A percentile compares a stretch with the other conserved stretches of the same genome.
phyloP scores from a whole-genome alignment of 495 filamentous ascomycete genomes.

The Talaromyces thailandensis region DNA sequence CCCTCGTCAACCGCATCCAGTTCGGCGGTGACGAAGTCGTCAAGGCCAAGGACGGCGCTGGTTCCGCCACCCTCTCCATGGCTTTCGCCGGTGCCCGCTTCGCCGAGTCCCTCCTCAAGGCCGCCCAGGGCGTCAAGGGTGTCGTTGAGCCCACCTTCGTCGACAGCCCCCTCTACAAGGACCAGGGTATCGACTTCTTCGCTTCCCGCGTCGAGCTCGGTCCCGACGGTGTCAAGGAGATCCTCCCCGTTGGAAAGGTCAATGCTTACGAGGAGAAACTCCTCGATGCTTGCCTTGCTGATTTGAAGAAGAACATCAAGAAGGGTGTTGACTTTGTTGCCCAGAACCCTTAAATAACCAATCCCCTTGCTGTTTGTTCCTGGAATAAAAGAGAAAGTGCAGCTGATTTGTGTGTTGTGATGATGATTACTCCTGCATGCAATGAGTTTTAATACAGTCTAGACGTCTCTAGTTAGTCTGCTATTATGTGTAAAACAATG shows the following conservation, averaged over 20 bases:
- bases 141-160: conserved; percentile 95
- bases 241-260: conserved; percentile 73
- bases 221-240: conserved; percentile 91
- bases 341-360: conserved; percentile 51
- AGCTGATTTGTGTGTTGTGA: not conserved
- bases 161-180: conserved; percentile 94
- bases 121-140: conserved; percentile 87
- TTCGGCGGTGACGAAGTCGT: conserved; percentile 99
- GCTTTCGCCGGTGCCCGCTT: conserved; percentile 97
- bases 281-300: conserved; percentile 69
- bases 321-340: conserved; percentile 64
- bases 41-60: conserved; percentile 96
- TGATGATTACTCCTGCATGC: not conserved
- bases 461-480: not conserved
- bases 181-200: conserved; percentile 94
- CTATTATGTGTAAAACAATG: conserved; percentile 2
- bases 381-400: not conserved
- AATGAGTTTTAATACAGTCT: not conserved
- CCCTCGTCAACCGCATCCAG: conserved; percentile 89
- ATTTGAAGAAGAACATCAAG: conserved; percentile 84
- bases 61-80: conserved; percentile 98
- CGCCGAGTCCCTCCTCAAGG: conserved; percentile 89
- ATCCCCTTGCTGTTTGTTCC: not conserved
- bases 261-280: conserved; percentile 82
- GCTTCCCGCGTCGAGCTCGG: conserved; percentile 89